Conservation (phyloP, 345 rosid species). For the Lenwebbia sp. region DNA sequence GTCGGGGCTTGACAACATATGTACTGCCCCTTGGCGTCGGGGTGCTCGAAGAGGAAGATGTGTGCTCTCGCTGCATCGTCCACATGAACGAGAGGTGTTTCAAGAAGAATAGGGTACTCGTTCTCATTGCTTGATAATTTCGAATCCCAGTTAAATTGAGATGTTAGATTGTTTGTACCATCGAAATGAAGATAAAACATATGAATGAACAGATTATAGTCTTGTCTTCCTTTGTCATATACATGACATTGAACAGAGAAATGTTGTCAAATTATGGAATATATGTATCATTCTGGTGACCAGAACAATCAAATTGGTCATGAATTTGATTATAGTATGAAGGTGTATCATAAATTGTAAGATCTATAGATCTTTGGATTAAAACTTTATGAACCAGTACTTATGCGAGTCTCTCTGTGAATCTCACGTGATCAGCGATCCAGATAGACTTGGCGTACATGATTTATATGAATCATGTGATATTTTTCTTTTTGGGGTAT, state of each 20-base stretch:
- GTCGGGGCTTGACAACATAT: too few species aligned
- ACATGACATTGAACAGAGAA: background rate
- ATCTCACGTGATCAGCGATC: background rate
- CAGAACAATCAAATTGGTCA: background rate
- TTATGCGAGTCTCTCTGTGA: background rate
- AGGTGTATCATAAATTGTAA: background rate
- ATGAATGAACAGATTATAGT: background rate
- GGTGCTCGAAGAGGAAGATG: slow-evolving; percentile 27
- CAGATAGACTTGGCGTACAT: background rate
- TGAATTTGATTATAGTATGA: background rate
- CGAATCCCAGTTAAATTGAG: background rate
- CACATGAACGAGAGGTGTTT: slow-evolving; percentile 11
- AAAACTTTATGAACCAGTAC: background rate
- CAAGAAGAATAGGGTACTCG: background rate
- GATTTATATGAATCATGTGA: background rate
- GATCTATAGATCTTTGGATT: too few species aligned
- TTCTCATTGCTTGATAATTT: background rate
- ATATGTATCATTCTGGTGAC: background rate
- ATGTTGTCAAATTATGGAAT: background rate
- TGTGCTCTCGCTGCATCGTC: slow-evolving; percentile 34
- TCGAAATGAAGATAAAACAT: background rate
- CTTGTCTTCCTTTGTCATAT: background rate
- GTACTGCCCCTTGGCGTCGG: slow-evolving; percentile 26
- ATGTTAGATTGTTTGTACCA: background rate
- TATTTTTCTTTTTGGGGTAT: background rate